Evolutionary conservation across 1,139 yeast species (phyloP).

Genomic region (Candida sp.): DNA sequence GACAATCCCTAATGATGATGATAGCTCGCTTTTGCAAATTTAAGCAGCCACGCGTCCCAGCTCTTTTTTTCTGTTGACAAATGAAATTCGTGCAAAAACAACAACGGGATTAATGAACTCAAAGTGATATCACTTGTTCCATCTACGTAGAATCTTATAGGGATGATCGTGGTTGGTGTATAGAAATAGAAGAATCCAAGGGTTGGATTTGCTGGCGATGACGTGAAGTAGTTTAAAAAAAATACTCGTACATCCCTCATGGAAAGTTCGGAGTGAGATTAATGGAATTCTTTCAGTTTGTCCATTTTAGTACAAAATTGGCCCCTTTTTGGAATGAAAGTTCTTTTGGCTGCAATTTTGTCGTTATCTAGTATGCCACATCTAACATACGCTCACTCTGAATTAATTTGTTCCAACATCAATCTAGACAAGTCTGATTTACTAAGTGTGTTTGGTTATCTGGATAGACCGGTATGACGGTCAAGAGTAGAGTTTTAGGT

Average conservation of each 20-base stretch:
- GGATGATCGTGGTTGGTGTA: not conserved
- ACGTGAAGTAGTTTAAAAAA: too few species aligned
- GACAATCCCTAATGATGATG: not conserved
- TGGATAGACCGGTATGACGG: too few species aligned
- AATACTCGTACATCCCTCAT: not conserved
- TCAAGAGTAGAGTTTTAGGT: too few species aligned
- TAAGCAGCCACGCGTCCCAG: not conserved
- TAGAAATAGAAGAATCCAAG: too few species aligned
- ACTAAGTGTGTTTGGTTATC: too few species aligned
- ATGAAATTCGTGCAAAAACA: not conserved
- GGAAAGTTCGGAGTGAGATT: not conserved
- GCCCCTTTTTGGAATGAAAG: not conserved
- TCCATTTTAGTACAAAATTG: not conserved
- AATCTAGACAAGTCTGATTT: too few species aligned
- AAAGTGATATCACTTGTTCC: not conserved
- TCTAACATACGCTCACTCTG: not conserved
- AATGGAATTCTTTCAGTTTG: not conserved
- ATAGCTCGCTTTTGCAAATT: not conserved
- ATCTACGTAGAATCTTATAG: not conserved
- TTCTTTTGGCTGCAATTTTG: not conserved
- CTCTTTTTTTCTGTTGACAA: not conserved
- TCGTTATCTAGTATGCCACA: not conserved
- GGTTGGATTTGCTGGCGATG: too few species aligned
- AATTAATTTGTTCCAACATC: too few species aligned
- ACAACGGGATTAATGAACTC: not conserved